A percentile compares a stretch with the other conserved stretches of the same genome.
phyloP scores from a whole-genome alignment of 345 rosid genomes.

The Lagerstroemia speciosa region DNA sequence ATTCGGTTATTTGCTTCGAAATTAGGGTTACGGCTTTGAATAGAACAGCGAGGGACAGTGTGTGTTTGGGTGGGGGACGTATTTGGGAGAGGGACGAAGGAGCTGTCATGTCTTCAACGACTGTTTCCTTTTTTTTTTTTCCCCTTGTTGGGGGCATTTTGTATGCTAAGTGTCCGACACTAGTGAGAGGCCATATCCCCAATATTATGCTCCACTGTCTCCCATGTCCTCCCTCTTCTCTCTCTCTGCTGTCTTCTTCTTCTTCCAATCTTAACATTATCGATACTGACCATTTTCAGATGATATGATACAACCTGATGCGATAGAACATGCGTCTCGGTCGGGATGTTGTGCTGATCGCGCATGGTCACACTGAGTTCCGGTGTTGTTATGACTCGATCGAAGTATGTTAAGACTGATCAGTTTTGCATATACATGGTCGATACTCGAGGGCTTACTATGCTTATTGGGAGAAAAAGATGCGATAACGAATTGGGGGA shows the following conservation, averaged over 20 bases:
- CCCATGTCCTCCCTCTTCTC: constrained; percentile 18
- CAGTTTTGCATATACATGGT: too few relatives aligned
- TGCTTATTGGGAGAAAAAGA: too few relatives aligned
- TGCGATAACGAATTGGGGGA: too few relatives aligned
- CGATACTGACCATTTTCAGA: too few relatives aligned
- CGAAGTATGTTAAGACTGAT: too few relatives aligned
- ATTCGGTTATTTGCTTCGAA: background rate
- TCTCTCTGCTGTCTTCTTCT: constrained; percentile 1
- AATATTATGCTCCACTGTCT: constrained; percentile 32
- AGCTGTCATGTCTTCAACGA: constrained; percentile 31
- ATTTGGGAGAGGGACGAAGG: constrained; percentile 16
- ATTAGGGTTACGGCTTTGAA: constrained; percentile 30
- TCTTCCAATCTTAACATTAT: background rate
- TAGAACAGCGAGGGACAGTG: constrained; percentile 21
- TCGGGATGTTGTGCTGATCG: too few relatives aligned
- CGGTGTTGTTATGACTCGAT: too few relatives aligned
- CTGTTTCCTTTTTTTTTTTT: constrained; percentile 20
- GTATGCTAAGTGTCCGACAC: constrained; percentile 46
- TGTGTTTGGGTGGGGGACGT: constrained; percentile 13
- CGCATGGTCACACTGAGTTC: too few relatives aligned
- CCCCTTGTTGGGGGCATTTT: constrained; percentile 17
- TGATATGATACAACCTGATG: too few relatives aligned
- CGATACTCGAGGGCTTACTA: too few relatives aligned
- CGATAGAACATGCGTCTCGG: too few relatives aligned
- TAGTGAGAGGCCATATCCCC: constrained; percentile 38